A percentile compares a stretch with the other conserved stretches of the same genome.
These are phyloP conservation scores for Lichtheimia hyalospora DNA, from an alignment of 371 early-diverging fungal genomes.

Conservation along the genomic window DNA sequence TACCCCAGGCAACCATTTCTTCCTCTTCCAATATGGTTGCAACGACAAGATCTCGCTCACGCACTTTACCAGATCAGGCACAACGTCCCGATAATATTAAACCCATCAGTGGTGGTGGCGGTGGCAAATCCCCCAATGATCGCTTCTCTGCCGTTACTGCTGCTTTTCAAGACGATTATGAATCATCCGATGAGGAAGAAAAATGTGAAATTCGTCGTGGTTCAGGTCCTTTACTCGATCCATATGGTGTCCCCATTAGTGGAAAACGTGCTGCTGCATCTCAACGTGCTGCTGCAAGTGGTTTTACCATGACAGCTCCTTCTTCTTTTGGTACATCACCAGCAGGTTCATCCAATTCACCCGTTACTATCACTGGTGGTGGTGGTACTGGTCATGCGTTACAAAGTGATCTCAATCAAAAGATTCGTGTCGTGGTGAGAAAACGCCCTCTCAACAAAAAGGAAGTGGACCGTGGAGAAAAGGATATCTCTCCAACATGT, in stretches of 20 bases:
- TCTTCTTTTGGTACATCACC: slow-evolving; percentile 17
- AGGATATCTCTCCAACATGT: slow-evolving; percentile 76
- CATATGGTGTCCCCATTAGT: slow-evolving; percentile 42
- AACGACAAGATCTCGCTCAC: slow-evolving; percentile 19
- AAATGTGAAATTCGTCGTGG: slow-evolving; percentile 17
- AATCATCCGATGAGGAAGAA: slow-evolving; percentile 19
- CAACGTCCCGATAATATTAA: not conserved
- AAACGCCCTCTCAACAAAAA: slow-evolving; percentile 89
- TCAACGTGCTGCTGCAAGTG: slow-evolving; percentile 6
- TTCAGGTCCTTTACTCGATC: slow-evolving; percentile 37
- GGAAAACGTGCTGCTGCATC: not conserved
- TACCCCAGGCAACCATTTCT: slow-evolving; percentile 15
- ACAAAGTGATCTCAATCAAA: slow-evolving; percentile 57
- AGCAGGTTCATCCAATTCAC: slow-evolving; percentile 6
- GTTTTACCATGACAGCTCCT: slow-evolving; percentile 13
- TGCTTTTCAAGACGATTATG: slow-evolving; percentile 8
- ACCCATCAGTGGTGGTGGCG: not conserved
- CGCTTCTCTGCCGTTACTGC: not conserved
- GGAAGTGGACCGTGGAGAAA: slow-evolving; percentile 76
- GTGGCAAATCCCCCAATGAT: not conserved
- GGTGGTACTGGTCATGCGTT: not conserved
- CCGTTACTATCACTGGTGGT: too few species aligned
- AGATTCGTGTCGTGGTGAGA: slow-evolving; percentile 93
- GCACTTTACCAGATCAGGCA: slow-evolving; percentile 23
- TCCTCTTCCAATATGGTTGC: slow-evolving; percentile 15